These are phyloP conservation scores for Zygoascus bituminiphila DNA, from an alignment of 805 yeast genomes.

Conservation along the genomic window DNA sequence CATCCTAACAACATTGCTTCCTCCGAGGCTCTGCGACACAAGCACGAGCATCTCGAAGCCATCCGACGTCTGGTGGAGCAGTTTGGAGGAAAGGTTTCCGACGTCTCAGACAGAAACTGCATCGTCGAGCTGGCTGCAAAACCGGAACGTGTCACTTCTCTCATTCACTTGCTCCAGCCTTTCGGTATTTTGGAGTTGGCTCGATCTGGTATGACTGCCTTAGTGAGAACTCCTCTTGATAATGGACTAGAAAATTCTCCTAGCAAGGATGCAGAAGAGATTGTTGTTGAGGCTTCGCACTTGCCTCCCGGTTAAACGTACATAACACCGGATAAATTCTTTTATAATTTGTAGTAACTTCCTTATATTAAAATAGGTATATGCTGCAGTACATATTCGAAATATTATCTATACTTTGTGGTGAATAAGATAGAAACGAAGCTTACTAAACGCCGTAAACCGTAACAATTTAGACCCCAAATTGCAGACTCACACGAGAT, in stretches of 20 bases:
- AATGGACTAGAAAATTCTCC: slow-evolving; percentile 37
- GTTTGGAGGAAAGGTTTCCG: slow-evolving; percentile 90
- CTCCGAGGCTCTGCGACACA: slow-evolving; percentile 88
- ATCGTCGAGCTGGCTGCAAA: slow-evolving; percentile 91
- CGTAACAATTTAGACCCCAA: too few species aligned
- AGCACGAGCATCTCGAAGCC: slow-evolving; percentile 80
- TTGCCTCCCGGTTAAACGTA: slow-evolving; percentile 91
- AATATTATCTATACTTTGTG: too few species aligned
- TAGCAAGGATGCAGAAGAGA: slow-evolving; percentile 47
- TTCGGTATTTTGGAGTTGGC: slow-evolving; percentile 95
- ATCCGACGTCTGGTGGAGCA: slow-evolving; percentile 70
- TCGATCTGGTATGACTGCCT: slow-evolving; percentile 97
- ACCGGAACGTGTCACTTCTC: slow-evolving; percentile 81
- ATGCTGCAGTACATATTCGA: too few species aligned
- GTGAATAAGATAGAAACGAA: too few species aligned
- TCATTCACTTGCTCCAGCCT: slow-evolving; percentile 84
- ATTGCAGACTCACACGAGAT: too few species aligned
- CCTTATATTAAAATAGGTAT: too few species aligned
- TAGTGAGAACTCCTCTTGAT: slow-evolving; percentile 89
- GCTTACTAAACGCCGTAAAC: too few species aligned
- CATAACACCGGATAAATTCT: too few species aligned
- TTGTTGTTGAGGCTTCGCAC: slow-evolving; percentile 71
- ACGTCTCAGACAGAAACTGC: slow-evolving; percentile 87
- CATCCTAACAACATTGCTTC: slow-evolving; percentile 89
- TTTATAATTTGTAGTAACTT: too few species aligned